Percentiles rank a stretch among this genome's conserved stretches.
phyloP scores from a whole-genome alignment of 352 stramenopile species.

The Lagenidium sp. region DNA sequence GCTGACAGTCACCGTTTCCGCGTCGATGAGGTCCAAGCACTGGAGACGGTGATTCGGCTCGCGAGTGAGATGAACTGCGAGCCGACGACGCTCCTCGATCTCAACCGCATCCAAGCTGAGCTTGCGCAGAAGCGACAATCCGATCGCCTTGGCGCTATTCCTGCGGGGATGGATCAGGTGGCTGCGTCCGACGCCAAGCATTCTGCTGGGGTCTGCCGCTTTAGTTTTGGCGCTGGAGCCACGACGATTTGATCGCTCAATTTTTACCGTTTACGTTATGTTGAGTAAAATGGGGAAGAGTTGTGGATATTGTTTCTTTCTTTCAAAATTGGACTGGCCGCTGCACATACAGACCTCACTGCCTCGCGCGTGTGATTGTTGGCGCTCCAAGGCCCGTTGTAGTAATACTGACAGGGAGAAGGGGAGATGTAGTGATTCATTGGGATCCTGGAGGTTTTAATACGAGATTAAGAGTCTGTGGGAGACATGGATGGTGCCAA shows the following conservation, averaged over 20 bases:
- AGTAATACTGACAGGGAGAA: slow-evolving; percentile 12
- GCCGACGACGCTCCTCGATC: slow-evolving; percentile 32
- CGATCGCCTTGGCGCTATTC: neutral
- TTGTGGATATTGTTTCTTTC: no score
- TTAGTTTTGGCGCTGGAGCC: slow-evolving; percentile 19
- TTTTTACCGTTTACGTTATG: neutral
- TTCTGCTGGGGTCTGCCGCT: slow-evolving; percentile 37
- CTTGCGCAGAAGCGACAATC: slow-evolving; percentile 19
- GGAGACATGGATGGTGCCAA: no score
- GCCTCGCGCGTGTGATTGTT: no score
- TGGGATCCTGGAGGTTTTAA: slow-evolving; percentile 1
- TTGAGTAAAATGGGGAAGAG: neutral
- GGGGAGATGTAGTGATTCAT: slow-evolving; percentile 1
- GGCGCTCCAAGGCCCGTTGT: no score
- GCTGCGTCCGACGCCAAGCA: slow-evolving; percentile 8
- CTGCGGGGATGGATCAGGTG: neutral
- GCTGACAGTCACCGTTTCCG: slow-evolving; percentile 23
- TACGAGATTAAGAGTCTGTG: no score
- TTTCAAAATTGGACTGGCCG: no score
- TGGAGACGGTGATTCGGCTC: slow-evolving; percentile 55
- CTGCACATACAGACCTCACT: no score
- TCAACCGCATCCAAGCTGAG: slow-evolving; percentile 43
- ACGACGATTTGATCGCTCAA: slow-evolving; percentile 6
- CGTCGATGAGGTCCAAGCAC: slow-evolving; percentile 39
- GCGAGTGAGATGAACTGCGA: slow-evolving; percentile 61